Conservation (phyloP, 345 rosid species). For the Camelina sativa region DNA sequence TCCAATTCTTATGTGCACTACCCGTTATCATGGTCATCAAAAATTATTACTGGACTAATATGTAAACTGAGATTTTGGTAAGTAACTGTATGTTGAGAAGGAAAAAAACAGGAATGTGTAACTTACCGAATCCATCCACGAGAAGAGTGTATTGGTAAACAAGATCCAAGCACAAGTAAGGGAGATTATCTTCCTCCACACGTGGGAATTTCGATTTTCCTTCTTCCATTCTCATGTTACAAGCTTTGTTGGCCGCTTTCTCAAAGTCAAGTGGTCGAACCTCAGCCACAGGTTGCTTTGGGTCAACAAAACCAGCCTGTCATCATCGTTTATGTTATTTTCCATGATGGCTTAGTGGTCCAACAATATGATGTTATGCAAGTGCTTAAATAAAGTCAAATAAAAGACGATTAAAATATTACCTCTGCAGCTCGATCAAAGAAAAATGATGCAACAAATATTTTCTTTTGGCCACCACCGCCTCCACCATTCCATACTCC, state of each 20-base stretch:
- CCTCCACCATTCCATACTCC: conserved; percentile 99
- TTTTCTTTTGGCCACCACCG: conserved; percentile 93
- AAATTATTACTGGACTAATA: background rate
- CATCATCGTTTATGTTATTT: conserved; percentile 24
- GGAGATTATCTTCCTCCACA: conserved; percentile 62
- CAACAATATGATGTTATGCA: background rate
- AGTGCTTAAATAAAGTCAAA: background rate
- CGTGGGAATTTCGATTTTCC: conserved; percentile 55
- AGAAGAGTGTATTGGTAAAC: conserved; percentile 86
- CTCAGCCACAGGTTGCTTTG: conserved; percentile 64
- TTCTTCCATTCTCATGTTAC: conserved; percentile 68
- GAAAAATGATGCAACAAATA: conserved; percentile 96
- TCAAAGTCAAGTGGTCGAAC: conserved; percentile 76
- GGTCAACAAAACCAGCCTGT: conserved; percentile 84
- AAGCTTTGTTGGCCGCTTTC: conserved; percentile 81
- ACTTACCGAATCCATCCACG: conserved; percentile 88
- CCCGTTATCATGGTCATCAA: background rate
- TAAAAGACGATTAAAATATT: background rate
- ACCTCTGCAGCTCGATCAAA: conserved; percentile 99
- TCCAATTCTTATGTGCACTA: background rate
- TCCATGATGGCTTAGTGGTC: conserved; percentile 6
- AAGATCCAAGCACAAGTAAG: conserved; percentile 94
- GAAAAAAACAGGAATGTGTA: background rate
- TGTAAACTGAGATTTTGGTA: background rate
- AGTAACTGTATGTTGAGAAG: background rate